Conservation (phyloP, 345 rosid species). For the Camelina hispida region DNA sequence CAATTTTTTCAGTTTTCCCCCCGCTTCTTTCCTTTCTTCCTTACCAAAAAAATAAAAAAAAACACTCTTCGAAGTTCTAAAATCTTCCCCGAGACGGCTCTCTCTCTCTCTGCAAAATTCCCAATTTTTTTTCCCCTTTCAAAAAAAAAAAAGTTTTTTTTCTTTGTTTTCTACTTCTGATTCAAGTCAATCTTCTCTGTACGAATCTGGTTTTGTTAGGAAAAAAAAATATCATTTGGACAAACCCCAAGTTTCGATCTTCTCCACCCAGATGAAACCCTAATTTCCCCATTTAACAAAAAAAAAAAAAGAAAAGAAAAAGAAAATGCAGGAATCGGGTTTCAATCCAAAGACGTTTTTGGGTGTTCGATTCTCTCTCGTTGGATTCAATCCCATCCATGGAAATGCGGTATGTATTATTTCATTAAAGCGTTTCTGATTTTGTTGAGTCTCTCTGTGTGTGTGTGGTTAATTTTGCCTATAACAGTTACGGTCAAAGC, state of each 20-base stretch:
- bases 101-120: not conserved
- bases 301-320: no score
- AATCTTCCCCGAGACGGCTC: not conserved
- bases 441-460: not conserved
- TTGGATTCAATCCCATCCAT: conserved; percentile 60
- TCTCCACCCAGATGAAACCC: not conserved
- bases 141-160: no score
- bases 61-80: not conserved
- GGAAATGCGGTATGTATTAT: conserved; percentile 45
- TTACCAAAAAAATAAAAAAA: no score
- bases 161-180: not conserved
- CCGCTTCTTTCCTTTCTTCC: not conserved
- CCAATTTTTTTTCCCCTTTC: no score
- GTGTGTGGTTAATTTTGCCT: not conserved
- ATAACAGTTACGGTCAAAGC: conserved; percentile 71
- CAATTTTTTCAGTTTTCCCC: not conserved
- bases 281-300: not conserved
- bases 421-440: conserved; percentile 9
- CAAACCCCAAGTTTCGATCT: not conserved
- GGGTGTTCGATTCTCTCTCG: conserved; percentile 72
- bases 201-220: not conserved
- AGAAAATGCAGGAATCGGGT: conserved; percentile 48
- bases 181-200: not conserved
- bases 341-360: conserved; percentile 54
- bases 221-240: no score